Percentiles rank a stretch among this genome's conserved stretches.
These are phyloP conservation scores for Didymella sp. DNA, from an alignment of 2,329 filamentous ascomycete genomes.

Conservation along the genomic window DNA sequence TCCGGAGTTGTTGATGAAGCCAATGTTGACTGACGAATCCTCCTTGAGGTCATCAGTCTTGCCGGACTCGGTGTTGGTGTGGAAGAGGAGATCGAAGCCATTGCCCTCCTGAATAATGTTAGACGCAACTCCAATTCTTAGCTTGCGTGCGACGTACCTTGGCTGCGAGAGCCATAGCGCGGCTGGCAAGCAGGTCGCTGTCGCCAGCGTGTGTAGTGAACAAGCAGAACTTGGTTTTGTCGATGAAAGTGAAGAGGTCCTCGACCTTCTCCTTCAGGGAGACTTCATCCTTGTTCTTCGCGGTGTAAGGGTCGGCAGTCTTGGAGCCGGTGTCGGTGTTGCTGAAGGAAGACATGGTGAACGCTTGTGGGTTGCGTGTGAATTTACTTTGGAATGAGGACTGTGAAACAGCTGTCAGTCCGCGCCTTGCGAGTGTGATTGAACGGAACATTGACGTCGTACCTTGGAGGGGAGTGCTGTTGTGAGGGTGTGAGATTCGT, in stretches of 20 bases:
- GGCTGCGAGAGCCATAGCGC: constrained; percentile 84
- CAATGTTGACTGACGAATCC: constrained; percentile 79
- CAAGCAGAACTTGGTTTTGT: constrained; percentile 82
- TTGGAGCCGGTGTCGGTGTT: constrained; percentile 51
- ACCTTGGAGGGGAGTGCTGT: constrained; percentile 14
- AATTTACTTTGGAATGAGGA: constrained; percentile 19
- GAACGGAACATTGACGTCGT: constrained; percentile 22
- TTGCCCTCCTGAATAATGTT: constrained; percentile 67
- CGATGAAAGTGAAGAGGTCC: constrained; percentile 74
- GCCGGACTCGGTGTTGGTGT: constrained; percentile 88
- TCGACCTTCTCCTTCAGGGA: constrained; percentile 77
- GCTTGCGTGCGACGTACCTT: constrained; percentile 61
- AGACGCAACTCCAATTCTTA: neutral
- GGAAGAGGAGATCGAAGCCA: constrained; percentile 84
- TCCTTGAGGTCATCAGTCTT: constrained; percentile 81
- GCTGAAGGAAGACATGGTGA: constrained; percentile 47
- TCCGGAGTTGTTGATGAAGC: constrained; percentile 76
- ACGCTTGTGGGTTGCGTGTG: constrained; percentile 20
- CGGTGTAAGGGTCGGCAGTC: constrained; percentile 78
- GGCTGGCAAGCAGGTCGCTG: constrained; percentile 73
- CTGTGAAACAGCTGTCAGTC: constrained; percentile 33
- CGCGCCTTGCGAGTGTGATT: constrained; percentile 14
- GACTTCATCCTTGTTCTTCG: constrained; percentile 75
- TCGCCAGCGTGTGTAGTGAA: constrained; percentile 77
- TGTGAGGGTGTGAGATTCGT: neutral